A percentile compares a stretch with the other conserved stretches of the same genome.
Conservation (phyloP, 139 green algal genomes). For the Klebsormidium nitens region DNA sequence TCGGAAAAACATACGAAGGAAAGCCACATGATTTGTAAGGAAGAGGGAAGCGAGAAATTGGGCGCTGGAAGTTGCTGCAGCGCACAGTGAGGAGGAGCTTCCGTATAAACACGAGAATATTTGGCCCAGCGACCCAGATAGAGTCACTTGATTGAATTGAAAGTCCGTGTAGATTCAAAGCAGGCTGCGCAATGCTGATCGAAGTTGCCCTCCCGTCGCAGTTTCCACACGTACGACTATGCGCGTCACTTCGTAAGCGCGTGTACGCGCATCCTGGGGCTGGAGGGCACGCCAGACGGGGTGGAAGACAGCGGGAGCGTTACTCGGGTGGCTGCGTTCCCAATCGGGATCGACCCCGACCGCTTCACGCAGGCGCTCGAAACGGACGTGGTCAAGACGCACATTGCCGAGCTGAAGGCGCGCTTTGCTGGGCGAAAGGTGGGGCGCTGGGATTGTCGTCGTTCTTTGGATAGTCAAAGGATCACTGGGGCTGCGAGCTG, state of each 20-base stretch:
- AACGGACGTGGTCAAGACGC: slow-evolving; percentile 68
- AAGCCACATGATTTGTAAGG: too few species aligned
- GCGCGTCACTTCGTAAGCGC: slow-evolving; percentile 94
- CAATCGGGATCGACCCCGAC: slow-evolving; percentile 97
- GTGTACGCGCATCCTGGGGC: slow-evolving; percentile 88
- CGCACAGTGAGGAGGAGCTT: not conserved
- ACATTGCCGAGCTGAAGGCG: slow-evolving; percentile 87
- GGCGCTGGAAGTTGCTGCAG: too few species aligned
- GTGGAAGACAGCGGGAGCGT: slow-evolving; percentile 84
- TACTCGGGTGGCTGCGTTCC: slow-evolving; percentile 48
- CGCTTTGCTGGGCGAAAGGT: slow-evolving; percentile 52
- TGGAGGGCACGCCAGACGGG: slow-evolving; percentile 81
- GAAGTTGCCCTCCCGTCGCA: too few species aligned
- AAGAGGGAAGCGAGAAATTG: too few species aligned
- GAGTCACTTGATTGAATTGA: slow-evolving; percentile 2
- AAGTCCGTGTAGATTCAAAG: slow-evolving; percentile 4
- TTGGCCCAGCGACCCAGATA: not conserved
- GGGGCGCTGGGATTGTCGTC: not conserved
- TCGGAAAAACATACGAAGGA: too few species aligned
- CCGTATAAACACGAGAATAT: not conserved
- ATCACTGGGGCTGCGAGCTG: too few species aligned
- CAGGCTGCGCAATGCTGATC: too few species aligned
- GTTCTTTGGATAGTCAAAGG: too few species aligned
- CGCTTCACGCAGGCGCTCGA: slow-evolving; percentile 83
- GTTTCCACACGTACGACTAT: slow-evolving; percentile 99